Conservation (phyloP, 139 green algal species). For the Marvania coccoides region DNA sequence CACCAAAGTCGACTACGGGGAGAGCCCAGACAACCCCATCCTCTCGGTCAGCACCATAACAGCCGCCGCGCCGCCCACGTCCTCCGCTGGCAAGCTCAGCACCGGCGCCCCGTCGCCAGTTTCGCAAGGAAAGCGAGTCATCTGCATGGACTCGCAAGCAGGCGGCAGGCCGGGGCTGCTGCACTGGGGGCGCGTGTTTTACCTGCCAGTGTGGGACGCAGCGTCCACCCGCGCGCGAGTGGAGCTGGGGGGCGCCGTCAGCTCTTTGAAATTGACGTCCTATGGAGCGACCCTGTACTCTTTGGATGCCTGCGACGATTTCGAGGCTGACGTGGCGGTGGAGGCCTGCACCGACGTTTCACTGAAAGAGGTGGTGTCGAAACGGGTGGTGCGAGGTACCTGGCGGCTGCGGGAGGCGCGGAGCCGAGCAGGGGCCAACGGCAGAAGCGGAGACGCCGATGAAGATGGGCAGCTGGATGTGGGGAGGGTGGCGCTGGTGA, state of each 20-base stretch:
- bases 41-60: conserved; percentile 10
- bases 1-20: conserved; percentile 23
- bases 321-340: conserved; percentile 18
- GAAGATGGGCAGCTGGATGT: conserved; percentile 11
- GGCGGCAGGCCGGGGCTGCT: conserved; percentile 14
- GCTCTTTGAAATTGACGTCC: not conserved
- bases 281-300: conserved; percentile 19
- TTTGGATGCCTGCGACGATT: conserved; percentile 19
- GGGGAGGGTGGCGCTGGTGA: not conserved
- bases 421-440: not conserved
- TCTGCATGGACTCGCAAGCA: conserved; percentile 10
- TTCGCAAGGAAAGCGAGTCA: not conserved
- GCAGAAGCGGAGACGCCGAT: not conserved
- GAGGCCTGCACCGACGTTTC: conserved; percentile 1
- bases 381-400: not conserved
- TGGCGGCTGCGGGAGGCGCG: conserved; percentile 14
- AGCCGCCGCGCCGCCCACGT: not conserved
- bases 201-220: conserved; percentile 6
- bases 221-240: not conserved
- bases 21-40: conserved; percentile 12
- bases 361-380: not conserved
- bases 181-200: conserved; percentile 27
- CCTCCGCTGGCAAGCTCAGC: not conserved
- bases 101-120: not conserved
- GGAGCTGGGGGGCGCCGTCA: conserved; percentile 10